Evolutionary conservation across 2,329 filamentous ascomycete genomes (phyloP), one percentile per base, ranked within the genome.

Genomic region (Thermothelomyces thermophilus): DNA sequence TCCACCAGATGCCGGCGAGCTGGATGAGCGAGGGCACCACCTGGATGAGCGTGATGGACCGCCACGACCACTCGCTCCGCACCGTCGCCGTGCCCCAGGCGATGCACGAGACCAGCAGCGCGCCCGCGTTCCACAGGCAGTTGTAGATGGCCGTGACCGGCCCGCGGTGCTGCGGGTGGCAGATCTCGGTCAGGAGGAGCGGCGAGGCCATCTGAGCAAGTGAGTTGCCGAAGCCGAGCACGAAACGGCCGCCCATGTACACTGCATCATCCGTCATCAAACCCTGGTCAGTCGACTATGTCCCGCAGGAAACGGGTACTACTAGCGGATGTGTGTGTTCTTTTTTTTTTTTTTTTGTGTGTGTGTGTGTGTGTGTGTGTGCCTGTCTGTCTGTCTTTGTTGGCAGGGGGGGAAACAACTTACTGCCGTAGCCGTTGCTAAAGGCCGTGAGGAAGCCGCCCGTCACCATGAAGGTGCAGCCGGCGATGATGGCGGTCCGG

Each of bases 181-280:
- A 80, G 53, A 86, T 75, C 68, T 86, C 83, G 3, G 79, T 80
- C 10, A 85, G 72, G 7, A 85, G 71, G 43, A 85, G 70, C 3
- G 82, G 82, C 11, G 80, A 82, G 4, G 77, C 75, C 68, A 83
- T 78, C 58, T 84, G 81, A 0, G 80, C 71, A 43, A 85, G 67
- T 42, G 77, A 79, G 68, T 83, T 83, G 39, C 83, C 83, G 58
- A 87, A 86, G 54, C 84, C 84, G 28, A 84, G 74, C 42, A 84
- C 65, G 57, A 83, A 80, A 42, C 82, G 74, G 37, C 79, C 80
- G 13, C 69, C 76, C 59, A 81, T 72, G 58, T 79, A 83, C 72
- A 81, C 72, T 74, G 39, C 3, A 16, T 3, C 14, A 17, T 9
- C 5, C n/a, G n/a, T n/a, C n/a, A n/a, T n/a, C n/a, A n/a, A n/a